Conservation (phyloP, 2,329 filamentous ascomycete species). For the Colletotrichum sp. region DNA sequence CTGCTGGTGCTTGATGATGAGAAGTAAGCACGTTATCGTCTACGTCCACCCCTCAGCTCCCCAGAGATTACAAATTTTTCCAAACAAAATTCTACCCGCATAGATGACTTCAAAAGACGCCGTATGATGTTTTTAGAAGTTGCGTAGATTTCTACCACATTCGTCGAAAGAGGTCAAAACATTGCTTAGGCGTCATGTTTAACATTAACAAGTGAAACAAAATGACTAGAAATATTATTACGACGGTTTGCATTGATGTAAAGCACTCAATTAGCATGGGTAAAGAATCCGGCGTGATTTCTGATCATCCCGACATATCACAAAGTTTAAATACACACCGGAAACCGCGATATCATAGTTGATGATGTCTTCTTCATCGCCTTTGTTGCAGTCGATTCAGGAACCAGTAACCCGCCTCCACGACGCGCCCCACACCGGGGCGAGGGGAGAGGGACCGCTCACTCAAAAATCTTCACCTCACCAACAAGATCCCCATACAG, state of each 20-base stretch:
- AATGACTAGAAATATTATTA: neutral
- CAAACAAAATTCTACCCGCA: neutral
- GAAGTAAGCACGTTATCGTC: neutral
- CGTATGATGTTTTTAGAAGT: neutral
- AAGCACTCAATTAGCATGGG: neutral
- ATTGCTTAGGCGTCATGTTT: rapidly evolving
- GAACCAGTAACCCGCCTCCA: slow-evolving; percentile 2
- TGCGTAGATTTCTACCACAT: neutral
- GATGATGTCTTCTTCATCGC: neutral
- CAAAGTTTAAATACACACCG: neutral
- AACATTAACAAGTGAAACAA: neutral
- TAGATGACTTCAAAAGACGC: neutral
- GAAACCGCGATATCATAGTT: neutral
- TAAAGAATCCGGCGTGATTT: neutral
- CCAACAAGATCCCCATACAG: neutral
- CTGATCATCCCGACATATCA: neutral
- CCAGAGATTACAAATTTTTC: neutral
- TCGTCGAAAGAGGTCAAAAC: neutral
- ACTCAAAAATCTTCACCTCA: slow-evolving; percentile 4
- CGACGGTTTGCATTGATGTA: neutral
- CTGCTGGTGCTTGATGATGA: neutral
- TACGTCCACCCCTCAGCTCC: neutral
- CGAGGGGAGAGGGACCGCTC: neutral
- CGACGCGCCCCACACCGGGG: slow-evolving; percentile 7
- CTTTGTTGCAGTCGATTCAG: neutral